These are phyloP conservation scores for Trypanosoma boissoni DNA, from an alignment of 208 protist genomes.

Conservation along the genomic window DNA sequence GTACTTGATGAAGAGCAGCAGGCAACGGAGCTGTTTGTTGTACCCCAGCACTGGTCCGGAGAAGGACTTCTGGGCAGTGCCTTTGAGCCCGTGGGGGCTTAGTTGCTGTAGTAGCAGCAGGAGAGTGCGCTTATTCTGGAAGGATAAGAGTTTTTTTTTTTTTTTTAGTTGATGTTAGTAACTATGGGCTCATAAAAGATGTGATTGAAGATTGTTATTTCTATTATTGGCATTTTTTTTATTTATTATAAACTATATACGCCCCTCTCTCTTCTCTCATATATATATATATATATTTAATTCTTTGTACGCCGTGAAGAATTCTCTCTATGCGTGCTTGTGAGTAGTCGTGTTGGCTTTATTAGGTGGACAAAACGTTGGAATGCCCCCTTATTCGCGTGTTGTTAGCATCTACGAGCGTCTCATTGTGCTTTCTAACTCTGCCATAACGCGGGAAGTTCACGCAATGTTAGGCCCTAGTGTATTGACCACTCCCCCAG, in stretches of 20 bases:
- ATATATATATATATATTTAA: not conserved
- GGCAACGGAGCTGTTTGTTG: constrained; percentile 45
- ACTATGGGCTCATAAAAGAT: constrained; percentile 1
- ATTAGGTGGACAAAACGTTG: not conserved
- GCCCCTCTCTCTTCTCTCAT: not conserved
- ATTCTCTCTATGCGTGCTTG: not conserved
- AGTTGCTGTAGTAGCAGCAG: not conserved
- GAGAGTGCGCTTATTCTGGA: not conserved
- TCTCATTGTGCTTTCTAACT: constrained; percentile 19
- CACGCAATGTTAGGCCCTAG: constrained; percentile 7
- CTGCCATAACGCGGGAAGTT: constrained; percentile 22
- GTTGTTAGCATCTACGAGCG: constrained; percentile 24
- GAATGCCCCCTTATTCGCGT: constrained; percentile 14
- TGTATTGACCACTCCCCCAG: not conserved
- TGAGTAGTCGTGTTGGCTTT: too few species aligned
- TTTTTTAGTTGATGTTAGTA: constrained; percentile 4
- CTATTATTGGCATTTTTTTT: constrained; percentile 6
- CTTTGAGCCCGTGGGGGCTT: constrained; percentile 31
- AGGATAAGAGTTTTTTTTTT: not conserved
- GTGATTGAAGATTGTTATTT: constrained; percentile 4
- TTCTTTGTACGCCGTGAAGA: not conserved
- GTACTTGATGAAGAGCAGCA: constrained; percentile 30
- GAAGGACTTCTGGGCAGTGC: constrained; percentile 72
- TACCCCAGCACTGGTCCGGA: constrained; percentile 68
- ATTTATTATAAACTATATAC: not conserved